A percentile compares a stretch with the other conserved stretches of the same genome.
These are phyloP conservation scores for Corylus heterophylla DNA, from an alignment of 306 rosid genomes.

Conservation along the genomic window DNA sequence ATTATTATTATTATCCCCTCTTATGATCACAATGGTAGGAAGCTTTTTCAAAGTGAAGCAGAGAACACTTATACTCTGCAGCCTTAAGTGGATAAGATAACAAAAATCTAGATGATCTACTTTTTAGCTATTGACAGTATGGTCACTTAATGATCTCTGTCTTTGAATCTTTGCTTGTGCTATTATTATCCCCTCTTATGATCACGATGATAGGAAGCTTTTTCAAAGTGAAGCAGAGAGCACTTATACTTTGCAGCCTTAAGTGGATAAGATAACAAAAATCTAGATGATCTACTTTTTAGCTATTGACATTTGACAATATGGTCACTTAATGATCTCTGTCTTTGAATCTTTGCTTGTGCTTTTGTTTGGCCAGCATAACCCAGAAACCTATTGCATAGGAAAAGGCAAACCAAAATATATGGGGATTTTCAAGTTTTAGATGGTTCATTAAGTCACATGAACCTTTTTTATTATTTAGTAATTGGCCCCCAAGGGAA, in stretches of 20 bases:
- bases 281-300: neutral
- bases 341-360: neutral
- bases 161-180: neutral
- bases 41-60: neutral
- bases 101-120: neutral
- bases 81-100: neutral
- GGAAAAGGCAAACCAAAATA: neutral
- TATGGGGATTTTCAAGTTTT: slow-evolving; percentile 1
- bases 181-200: neutral
- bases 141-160: neutral
- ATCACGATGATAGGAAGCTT: neutral
- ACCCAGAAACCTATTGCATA: too few species aligned
- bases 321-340: neutral
- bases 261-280: neutral
- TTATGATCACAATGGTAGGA: neutral
- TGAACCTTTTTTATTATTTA: too few species aligned
- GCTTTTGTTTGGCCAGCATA: neutral
- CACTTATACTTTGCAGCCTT: neutral
- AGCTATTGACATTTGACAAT: neutral
- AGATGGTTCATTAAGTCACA: neutral
- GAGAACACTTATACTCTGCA: neutral
- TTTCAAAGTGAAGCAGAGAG: neutral
- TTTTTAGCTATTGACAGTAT: neutral
- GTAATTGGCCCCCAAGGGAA: too few species aligned
- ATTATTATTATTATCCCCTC: neutral